These are phyloP conservation scores for Geoglossum cookeanum DNA, from an alignment of 2,329 filamentous ascomycete species.

Conservation along the genomic window DNA sequence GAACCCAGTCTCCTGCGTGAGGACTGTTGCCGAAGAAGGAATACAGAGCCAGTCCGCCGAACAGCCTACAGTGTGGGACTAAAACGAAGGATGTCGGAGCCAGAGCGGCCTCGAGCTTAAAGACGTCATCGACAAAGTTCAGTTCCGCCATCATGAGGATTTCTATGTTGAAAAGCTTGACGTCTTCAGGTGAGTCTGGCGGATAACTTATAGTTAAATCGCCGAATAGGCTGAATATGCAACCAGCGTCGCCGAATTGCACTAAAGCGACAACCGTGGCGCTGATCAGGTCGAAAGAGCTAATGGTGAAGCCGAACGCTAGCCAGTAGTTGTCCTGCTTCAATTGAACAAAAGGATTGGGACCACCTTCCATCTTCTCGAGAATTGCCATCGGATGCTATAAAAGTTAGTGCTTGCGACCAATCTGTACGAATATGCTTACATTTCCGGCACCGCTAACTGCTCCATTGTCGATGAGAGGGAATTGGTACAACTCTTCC, in stretches of 20 bases:
- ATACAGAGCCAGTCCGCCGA: background rate
- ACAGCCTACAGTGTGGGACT: background rate
- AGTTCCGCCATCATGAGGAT: background rate
- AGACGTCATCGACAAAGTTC: background rate
- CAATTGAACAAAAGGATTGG: background rate
- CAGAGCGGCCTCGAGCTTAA: background rate
- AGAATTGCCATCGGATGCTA: no score
- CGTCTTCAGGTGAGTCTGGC: background rate
- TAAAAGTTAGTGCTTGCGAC: background rate
- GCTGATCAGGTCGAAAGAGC: no score
- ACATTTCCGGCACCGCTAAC: background rate
- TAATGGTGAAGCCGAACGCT: no score
- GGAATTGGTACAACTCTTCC: slow-evolving; percentile 15
- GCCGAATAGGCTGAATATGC: no score
- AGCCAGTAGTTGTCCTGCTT: no score
- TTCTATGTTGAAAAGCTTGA: background rate
- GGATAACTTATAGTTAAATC: background rate
- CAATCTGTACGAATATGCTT: no score
- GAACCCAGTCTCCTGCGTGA: slow-evolving; percentile 24
- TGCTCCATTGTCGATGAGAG: slow-evolving; percentile 13
- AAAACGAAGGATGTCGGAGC: background rate
- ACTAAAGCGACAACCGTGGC: no score
- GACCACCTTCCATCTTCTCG: slow-evolving; percentile 4
- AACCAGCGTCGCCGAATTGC: no score
- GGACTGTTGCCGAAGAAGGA: background rate